Conservation (phyloP, 768 basidiomycete genomes). For the Mycena amicta region DNA sequence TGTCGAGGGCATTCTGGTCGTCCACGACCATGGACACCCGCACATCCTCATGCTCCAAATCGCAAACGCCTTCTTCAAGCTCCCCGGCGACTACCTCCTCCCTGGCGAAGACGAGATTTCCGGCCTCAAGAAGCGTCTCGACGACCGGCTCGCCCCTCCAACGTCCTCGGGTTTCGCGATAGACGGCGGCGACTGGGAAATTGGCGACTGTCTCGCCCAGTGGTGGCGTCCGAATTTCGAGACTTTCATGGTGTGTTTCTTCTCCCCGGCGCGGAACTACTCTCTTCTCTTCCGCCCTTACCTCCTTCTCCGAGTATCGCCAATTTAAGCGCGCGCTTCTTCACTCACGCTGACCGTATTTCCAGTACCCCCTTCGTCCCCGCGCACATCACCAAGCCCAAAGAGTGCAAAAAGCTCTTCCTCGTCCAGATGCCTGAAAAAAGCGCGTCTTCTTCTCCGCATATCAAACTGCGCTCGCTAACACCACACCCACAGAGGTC, state of each 20-base stretch:
- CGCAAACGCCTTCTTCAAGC: constrained; percentile 98
- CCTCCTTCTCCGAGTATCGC: too few species aligned
- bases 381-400: constrained; percentile 95
- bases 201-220: constrained; percentile 93
- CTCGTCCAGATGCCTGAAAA: constrained; percentile 93
- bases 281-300: too few species aligned
- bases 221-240: constrained; percentile 99
- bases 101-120: constrained; percentile 93
- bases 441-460: constrained; percentile 64
- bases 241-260: constrained; percentile 85
- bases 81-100: constrained; percentile 98
- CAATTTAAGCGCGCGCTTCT: too few species aligned
- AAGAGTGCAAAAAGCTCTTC: constrained; percentile 97
- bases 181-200: constrained; percentile 90
- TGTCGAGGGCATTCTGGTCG: constrained; percentile 87
- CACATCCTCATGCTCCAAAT: constrained; percentile 99
- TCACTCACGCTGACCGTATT: not conserved
- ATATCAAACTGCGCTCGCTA: not conserved
- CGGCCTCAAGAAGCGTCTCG: constrained; percentile 86
- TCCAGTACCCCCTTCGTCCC: constrained; percentile 91
- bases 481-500: constrained; percentile 60
- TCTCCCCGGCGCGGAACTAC: too few species aligned
- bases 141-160: constrained; percentile 86
- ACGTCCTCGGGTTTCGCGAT: constrained; percentile 57
- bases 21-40: constrained; percentile 96